Evolutionary conservation across 129 eudicot species (phyloP).

Genomic region (carrot (Daucus carota)): DNA sequence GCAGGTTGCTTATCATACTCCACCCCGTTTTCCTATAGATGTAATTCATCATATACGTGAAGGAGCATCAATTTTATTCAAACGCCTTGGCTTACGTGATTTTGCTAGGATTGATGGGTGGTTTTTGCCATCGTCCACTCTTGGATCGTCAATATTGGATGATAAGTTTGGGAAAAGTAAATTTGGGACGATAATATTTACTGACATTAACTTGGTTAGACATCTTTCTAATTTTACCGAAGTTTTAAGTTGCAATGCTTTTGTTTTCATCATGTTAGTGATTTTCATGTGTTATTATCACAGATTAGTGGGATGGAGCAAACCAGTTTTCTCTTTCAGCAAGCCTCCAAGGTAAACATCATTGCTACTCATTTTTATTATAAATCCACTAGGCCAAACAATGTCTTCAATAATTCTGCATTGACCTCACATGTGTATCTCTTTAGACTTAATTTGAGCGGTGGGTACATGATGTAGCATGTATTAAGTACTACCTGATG

Average conservation of each 20-base stretch:
- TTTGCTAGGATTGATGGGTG: slow-evolving; percentile 98
- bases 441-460: not conserved
- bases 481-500: not conserved
- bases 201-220: slow-evolving; percentile 86
- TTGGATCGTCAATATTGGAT: slow-evolving; percentile 26
- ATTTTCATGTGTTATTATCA: slow-evolving; percentile 1
- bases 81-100: slow-evolving; percentile 68
- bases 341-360: slow-evolving; percentile 77
- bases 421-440: not conserved
- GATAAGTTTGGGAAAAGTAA: slow-evolving; percentile 55
- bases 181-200: slow-evolving; percentile 60
- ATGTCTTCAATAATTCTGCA: not conserved
- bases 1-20: slow-evolving; percentile 94
- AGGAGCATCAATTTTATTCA: slow-evolving; percentile 79
- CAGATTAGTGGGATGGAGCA: slow-evolving; percentile 99
- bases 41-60: slow-evolving; percentile 55
- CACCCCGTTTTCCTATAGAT: slow-evolving; percentile 80
- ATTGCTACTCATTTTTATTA: slow-evolving; percentile 1
- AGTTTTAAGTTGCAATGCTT: not conserved
- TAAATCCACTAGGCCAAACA: not conserved
- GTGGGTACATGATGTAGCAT: not conserved
- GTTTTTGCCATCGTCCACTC: slow-evolving; percentile 63
- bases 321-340: slow-evolving; percentile 92
- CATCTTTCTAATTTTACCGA: not conserved
- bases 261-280: not conserved